Evolutionary conservation across 139 green algal species (phyloP), one percentile per base, ranked within the genome.

Genomic region (Gonium pectorale): DNA sequence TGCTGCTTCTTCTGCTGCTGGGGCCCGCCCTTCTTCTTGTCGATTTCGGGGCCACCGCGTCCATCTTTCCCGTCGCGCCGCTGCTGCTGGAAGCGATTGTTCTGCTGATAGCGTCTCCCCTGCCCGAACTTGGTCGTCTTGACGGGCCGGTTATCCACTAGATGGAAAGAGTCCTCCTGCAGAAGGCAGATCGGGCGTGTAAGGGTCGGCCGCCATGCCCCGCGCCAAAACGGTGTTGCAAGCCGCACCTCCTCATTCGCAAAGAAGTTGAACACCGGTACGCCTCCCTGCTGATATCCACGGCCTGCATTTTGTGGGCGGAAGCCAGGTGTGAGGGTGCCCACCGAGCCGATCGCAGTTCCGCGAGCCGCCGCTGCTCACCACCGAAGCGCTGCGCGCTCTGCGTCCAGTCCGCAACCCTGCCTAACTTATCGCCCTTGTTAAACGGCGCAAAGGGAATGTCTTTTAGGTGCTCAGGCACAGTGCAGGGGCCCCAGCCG

Each of bases 251-350:
- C 97, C 67, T 99, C 95, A 46, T 96, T 95, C 56, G 95, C 92
- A 77, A 98, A 96, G 92, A 99, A 99, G 88, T 97, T 98, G 90
- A 99, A 99, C 3, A 98, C 94, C 9, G 94, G 89, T 46, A 87
- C 89, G 68, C 92, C 92, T 3, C 72, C 68, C 31, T 91, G 84
- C 27, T 81, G 29, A 13, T 83, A 88, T 37, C 87, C 85, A 26
- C 86, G 80, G 64, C 64, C 80, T 79, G 67, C 4, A 37, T 17
- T 26, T 62, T 27, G 4, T 22, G 8, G 46, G 43, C 0, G 68
- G 19, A 64, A n/a, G 24, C n/a, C n/a, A n/a, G n/a, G n/a, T n/a
- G n/a, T n/a, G n/a, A n/a, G n/a, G n/a, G n/a, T n/a, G n/a, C n/a
- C n/a, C n/a, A n/a, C n/a, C n/a, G n/a, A n/a, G n/a, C n/a, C n/a